Base-by-base conservation (phyloP, 2,329 filamentous ascomycete species). In the Aspergillus pseudotamarii region DNA sequence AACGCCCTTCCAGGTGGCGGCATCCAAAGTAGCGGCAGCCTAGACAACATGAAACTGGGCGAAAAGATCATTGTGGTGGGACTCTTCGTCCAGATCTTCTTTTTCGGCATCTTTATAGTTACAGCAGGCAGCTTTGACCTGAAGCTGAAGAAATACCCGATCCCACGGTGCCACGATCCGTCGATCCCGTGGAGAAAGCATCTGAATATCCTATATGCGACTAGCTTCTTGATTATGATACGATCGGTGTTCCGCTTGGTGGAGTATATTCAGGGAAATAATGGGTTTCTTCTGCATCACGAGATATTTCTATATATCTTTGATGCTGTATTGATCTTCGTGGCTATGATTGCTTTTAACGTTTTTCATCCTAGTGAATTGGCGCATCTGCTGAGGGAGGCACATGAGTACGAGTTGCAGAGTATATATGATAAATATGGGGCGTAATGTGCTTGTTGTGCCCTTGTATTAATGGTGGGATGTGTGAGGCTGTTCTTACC, bases 61-160 rank as follows among this genome's bases (percentile, higher is more conserved):
- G 66, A 72, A 54, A 57, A 71, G 12, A 77, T 89, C 59, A 82
- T 89, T 36, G 72, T 88, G 2, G 82, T 68, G 0, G 87, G 88
- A 1, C 75, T 90, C 1, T 72, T 85, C 45, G 73, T 88, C 19
- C 87, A 90, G 69, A 80, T 89, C 36, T 43, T 85, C 53, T 81
- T 85, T 60, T 88, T 89, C 61, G 80, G 34, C 34, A 16, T 88
- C 46, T 89, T 89, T 68, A 75, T 85, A 34, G 60, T 81, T 6
- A 59, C 60, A 1, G 58, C 57, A 3, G 45, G 56, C 1, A 32
- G 43, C 12, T 67, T 67, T n/a, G 56, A 67, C 19, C 16, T 53
- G 2, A 64, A 64, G 14, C 12, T 64, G 14, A 48, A 32, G 4
- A 55, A 36, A 8, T 64, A 58, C 32, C 62, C 54, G 0, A 61